A percentile compares a stretch with the other conserved stretches of the same genome.
phyloP scores from a whole-genome alignment of 148 eudicot species.

The Selenicereus undatus region DNA sequence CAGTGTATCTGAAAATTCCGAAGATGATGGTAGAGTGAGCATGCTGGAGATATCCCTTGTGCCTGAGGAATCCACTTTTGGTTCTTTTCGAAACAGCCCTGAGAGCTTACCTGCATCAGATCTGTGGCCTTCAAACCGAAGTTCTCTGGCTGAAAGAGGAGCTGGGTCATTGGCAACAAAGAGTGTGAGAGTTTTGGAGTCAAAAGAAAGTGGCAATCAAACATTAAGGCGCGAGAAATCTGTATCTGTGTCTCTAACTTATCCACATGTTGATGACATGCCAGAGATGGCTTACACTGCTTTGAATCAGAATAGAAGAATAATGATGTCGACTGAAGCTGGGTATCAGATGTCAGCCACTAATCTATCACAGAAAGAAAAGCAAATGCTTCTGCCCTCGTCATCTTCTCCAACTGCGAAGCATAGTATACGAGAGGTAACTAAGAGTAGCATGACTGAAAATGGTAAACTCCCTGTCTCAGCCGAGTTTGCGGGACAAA shows the following conservation, averaged over 20 bases:
- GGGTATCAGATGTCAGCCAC: slow-evolving; percentile 15
- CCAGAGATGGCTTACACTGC: slow-evolving; percentile 9
- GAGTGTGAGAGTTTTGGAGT: slow-evolving; percentile 26
- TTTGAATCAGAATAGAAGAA: slow-evolving; percentile 11
- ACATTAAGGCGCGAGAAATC: slow-evolving; percentile 18
- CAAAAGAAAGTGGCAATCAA: slow-evolving; percentile 28
- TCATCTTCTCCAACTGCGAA: slow-evolving; percentile 30
- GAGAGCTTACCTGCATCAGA: slow-evolving; percentile 25
- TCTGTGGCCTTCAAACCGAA: slow-evolving; percentile 34
- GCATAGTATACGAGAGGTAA: slow-evolving; percentile 14
- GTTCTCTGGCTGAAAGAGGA: slow-evolving; percentile 36
- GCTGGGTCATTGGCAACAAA: background rate
- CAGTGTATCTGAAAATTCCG: slow-evolving; percentile 34
- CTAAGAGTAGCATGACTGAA: slow-evolving; percentile 16
- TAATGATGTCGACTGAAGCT: slow-evolving; percentile 6
- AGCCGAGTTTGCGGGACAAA: slow-evolving; percentile 23
- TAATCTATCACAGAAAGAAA: slow-evolving; percentile 19
- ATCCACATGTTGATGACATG: slow-evolving; percentile 16
- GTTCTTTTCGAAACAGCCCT: slow-evolving; percentile 32
- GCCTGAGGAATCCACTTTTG: slow-evolving; percentile 38
- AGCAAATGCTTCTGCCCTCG: slow-evolving; percentile 15
- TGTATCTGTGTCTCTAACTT: slow-evolving; percentile 6
- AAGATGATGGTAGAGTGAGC: slow-evolving; percentile 24
- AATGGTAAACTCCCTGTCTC: slow-evolving; percentile 16
- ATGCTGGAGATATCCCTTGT: slow-evolving; percentile 50